phyloP scores from a whole-genome alignment of 1,284 basidiomycete species.

The Coniophora puteana region DNA sequence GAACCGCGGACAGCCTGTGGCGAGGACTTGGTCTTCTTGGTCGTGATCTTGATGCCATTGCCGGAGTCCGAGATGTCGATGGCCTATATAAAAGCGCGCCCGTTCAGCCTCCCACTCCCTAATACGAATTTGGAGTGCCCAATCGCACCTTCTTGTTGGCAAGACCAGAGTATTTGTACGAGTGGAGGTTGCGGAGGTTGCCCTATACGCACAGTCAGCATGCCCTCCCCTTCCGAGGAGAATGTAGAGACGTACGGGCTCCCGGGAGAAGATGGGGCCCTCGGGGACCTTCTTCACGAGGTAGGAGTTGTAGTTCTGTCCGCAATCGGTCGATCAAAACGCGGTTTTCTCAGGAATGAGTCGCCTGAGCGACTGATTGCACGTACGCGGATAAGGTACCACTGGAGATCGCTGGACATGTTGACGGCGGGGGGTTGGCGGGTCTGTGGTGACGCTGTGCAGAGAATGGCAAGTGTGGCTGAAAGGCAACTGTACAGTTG shows the following conservation, averaged over 20 bases:
- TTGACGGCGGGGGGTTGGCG: slow-evolving; percentile 28
- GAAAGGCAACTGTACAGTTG: slow-evolving; percentile 27
- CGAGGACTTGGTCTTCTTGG: slow-evolving; percentile 66
- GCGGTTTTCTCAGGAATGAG: not conserved
- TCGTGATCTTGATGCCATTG: slow-evolving; percentile 63
- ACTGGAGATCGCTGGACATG: slow-evolving; percentile 85
- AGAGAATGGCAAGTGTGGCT: slow-evolving; percentile 28
- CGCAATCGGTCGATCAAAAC: not conserved
- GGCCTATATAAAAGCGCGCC: slow-evolving; percentile 44
- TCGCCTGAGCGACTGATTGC: not conserved
- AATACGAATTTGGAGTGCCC: not conserved
- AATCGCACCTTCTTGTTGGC: slow-evolving; percentile 72
- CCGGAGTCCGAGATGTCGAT: slow-evolving; percentile 62
- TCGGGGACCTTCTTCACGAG: slow-evolving; percentile 71
- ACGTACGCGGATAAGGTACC: slow-evolving; percentile 86
- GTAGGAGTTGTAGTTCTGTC: slow-evolving; percentile 80
- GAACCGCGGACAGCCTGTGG: slow-evolving; percentile 50
- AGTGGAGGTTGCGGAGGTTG: slow-evolving; percentile 85
- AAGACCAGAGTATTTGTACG: slow-evolving; percentile 86
- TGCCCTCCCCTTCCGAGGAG: slow-evolving; percentile 2
- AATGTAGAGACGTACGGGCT: slow-evolving; percentile 58
- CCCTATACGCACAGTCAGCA: slow-evolving; percentile 44
- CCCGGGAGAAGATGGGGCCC: slow-evolving; percentile 78
- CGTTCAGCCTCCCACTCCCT: not conserved
- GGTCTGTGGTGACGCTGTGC: slow-evolving; percentile 24